Evolutionary conservation across 75 land plant species (phyloP).

Genomic region (Adiantum capillusveneris): DNA sequence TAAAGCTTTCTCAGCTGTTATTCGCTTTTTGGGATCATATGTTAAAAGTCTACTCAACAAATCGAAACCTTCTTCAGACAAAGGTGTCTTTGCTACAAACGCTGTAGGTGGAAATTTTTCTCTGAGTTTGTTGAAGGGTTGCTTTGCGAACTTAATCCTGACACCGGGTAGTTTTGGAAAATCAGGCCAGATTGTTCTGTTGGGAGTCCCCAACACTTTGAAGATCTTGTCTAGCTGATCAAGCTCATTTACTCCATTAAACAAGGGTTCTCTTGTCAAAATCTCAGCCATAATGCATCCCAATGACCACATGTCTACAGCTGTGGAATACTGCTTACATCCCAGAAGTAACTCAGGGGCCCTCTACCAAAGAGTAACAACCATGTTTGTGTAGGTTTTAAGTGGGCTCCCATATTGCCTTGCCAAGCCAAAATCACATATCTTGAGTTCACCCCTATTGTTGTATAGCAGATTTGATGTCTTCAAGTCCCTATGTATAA

Average conservation of each 20-base stretch:
- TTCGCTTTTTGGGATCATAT: conserved; percentile 91
- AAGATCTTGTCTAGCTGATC: conserved; percentile 97
- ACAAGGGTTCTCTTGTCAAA: conserved; percentile 81
- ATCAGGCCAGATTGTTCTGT: conserved; percentile 93
- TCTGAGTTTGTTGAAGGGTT: conserved; percentile 84
- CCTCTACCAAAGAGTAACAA: conserved; percentile 99
- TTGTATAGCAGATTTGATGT: conserved; percentile 93
- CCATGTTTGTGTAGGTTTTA: conserved; percentile 87
- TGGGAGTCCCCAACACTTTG: conserved; percentile 84
- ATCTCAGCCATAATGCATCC: conserved; percentile 99
- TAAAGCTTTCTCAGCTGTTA: conserved; percentile 88
- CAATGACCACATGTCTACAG: conserved; percentile 98
- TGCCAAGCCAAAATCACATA: conserved; percentile 95
- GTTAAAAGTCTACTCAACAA: conserved; percentile 78
- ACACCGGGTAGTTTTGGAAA: conserved; percentile 76
- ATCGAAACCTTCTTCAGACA: conserved; percentile 94
- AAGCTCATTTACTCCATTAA: conserved; percentile 73
- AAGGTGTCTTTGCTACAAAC: conserved; percentile 71
- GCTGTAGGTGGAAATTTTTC: conserved; percentile 91
- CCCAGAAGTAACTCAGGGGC: conserved; percentile 94
- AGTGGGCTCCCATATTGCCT: conserved; percentile 97
- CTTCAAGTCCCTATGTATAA: conserved; percentile 92
- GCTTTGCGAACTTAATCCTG: conserved; percentile 69
- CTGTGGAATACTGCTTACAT: conserved; percentile 81
- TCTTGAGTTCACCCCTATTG: conserved; percentile 92